phyloP scores from a whole-genome alignment of 805 yeast genomes.

The Yarrowia sp. region DNA sequence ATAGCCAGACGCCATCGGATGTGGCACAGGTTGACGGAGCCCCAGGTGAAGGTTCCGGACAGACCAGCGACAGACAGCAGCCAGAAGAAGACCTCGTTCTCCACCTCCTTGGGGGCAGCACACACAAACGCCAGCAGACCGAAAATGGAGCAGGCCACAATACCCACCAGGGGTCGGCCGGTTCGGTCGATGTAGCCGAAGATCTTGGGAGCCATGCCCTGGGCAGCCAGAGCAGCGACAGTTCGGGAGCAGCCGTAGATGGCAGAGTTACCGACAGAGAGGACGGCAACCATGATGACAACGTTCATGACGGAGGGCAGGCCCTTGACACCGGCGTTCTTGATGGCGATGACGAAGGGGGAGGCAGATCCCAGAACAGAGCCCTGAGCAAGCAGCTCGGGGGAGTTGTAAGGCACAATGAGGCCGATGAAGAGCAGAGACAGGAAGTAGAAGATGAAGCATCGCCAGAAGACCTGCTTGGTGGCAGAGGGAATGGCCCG shows the following conservation, averaged over 20 bases:
- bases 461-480: slow-evolving; percentile 77
- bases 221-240: slow-evolving; percentile 60
- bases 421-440: slow-evolving; percentile 57
- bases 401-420: slow-evolving; percentile 59
- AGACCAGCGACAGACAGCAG: slow-evolving; percentile 60
- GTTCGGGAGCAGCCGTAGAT: slow-evolving; percentile 66
- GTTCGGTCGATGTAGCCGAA: slow-evolving; percentile 64
- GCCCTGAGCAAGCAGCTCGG: slow-evolving; percentile 47
- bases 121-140: slow-evolving; percentile 58
- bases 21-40: slow-evolving; percentile 57
- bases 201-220: slow-evolving; percentile 55
- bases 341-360: slow-evolving; percentile 69
- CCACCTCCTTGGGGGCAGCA: slow-evolving; percentile 54
- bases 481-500: slow-evolving; percentile 64
- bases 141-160: slow-evolving; percentile 45
- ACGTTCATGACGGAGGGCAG: slow-evolving; percentile 69
- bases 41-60: slow-evolving; percentile 64
- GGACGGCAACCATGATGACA: slow-evolving; percentile 59
- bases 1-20: slow-evolving; percentile 64
- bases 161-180: slow-evolving; percentile 73
- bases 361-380: slow-evolving; percentile 57
- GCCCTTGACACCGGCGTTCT: slow-evolving; percentile 59
- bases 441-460: slow-evolving; percentile 62
- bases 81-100: slow-evolving; percentile 61
- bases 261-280: slow-evolving; percentile 67